phyloP scores from a whole-genome alignment of 2,329 filamentous ascomycete genomes.

The Fusarium nelsonii region DNA sequence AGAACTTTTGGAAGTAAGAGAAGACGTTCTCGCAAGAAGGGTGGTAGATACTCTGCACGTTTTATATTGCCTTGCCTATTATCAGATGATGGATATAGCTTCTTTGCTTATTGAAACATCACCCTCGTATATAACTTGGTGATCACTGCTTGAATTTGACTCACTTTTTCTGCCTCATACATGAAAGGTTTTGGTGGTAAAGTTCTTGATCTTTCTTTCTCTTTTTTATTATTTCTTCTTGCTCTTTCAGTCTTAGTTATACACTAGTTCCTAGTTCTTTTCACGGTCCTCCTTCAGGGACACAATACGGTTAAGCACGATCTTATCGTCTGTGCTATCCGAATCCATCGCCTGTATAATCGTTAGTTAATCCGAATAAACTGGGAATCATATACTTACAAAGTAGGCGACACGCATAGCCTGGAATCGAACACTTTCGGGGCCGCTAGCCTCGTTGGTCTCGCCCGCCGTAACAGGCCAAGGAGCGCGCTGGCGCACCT shows the following conservation, averaged over 20 bases:
- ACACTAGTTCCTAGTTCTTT: conserved; percentile 59
- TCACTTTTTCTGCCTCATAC: not conserved
- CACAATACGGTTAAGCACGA: conserved; percentile 92
- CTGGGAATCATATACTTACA: conserved; percentile 55
- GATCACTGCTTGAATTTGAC: not conserved
- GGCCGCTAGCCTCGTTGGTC: conserved; percentile 70
- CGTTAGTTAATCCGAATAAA: conserved; percentile 22
- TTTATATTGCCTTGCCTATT: not conserved
- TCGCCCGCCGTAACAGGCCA: conserved; percentile 86
- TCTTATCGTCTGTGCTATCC: conserved; percentile 81
- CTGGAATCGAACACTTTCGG: conserved; percentile 88
- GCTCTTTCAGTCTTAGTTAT: not conserved
- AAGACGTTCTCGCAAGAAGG: not conserved
- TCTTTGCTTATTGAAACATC: not conserved
- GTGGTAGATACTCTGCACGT: not conserved
- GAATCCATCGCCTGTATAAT: conserved; percentile 74
- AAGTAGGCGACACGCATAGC: conserved; percentile 91
- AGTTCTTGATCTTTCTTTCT: not conserved
- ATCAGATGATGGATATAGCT: not conserved
- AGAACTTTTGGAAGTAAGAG: not conserved
- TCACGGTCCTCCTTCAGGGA: conserved; percentile 89
- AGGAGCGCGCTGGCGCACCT: conserved; percentile 78
- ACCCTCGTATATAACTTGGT: not conserved
- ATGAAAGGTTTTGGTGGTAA: not conserved
- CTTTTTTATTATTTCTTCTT: conserved; percentile 2